These are phyloP conservation scores for Euptelea pleiosperma DNA, from an alignment of 164 flowering plant species.

Conservation along the genomic window DNA sequence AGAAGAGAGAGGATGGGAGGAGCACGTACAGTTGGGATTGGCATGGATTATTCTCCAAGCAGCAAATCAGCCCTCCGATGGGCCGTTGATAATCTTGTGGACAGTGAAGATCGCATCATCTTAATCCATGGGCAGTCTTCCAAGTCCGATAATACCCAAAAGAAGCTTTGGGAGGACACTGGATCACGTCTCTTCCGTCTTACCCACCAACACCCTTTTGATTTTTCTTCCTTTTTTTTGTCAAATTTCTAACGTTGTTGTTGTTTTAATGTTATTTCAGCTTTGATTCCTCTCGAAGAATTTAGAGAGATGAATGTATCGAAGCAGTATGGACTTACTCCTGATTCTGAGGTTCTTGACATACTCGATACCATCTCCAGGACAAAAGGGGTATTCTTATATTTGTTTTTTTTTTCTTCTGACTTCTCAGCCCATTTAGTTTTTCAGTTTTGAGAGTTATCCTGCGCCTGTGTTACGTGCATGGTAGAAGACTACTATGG, in stretches of 20 bases:
- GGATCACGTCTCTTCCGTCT: constrained; percentile 47
- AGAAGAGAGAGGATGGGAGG: constrained; percentile 33
- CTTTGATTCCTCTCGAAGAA: constrained; percentile 65
- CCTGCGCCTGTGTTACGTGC: too few relatives aligned
- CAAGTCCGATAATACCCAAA: constrained; percentile 37
- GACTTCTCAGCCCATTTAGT: too few relatives aligned
- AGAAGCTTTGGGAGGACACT: constrained; percentile 52
- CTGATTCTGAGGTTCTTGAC: constrained; percentile 56
- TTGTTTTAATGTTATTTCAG: constrained; percentile 26
- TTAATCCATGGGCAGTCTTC: constrained; percentile 53
- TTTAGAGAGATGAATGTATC: constrained; percentile 38
- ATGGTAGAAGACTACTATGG: too few relatives aligned
- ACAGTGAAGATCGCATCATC: constrained; percentile 37
- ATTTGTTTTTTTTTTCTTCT: too few relatives aligned
- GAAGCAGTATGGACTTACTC: constrained; percentile 50
- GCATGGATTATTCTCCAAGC: constrained; percentile 55
- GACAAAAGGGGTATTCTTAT: constrained; percentile 37
- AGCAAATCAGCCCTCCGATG: constrained; percentile 62
- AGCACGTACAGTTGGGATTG: constrained; percentile 48
- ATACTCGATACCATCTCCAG: constrained; percentile 46
- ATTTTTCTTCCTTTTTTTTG: background rate
- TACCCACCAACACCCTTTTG: background rate
- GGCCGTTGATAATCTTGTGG: constrained; percentile 48
- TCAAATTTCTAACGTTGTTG: background rate
- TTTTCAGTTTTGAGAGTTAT: too few relatives aligned